Percentiles rank a stretch among this genome's conserved stretches.
Conservation (phyloP, 257 asterid species). For the Solanum pinnatisectum region DNA sequence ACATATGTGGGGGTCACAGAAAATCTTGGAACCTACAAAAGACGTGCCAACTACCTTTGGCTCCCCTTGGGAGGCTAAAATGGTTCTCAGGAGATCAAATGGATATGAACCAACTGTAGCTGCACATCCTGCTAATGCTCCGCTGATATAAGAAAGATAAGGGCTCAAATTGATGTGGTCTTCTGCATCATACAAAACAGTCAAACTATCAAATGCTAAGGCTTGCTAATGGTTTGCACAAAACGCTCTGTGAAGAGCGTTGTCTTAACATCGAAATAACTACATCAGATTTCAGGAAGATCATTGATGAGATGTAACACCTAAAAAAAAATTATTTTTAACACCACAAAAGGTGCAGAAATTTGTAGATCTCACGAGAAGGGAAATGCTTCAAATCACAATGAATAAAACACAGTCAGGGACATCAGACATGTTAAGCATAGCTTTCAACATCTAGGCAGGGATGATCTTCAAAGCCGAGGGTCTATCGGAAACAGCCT, state of each 20-base stretch:
- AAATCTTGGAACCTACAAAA: not conserved
- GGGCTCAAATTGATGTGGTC: constrained; percentile 74
- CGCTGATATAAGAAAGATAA: constrained; percentile 75
- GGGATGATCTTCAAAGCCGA: not conserved
- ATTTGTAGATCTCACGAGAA: not conserved
- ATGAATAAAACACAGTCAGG: not conserved
- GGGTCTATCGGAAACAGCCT: not conserved
- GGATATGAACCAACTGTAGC: constrained; percentile 97
- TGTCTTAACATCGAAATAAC: not conserved
- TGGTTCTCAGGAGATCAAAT: constrained; percentile 84
- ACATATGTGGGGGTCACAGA: not conserved
- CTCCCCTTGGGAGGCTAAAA: constrained; percentile 97
- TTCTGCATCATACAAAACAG: constrained; percentile 39
- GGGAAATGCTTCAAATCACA: not conserved
- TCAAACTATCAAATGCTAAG: not conserved
- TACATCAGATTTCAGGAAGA: not conserved
- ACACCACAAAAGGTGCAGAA: not conserved
- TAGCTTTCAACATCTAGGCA: not conserved
- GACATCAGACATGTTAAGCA: not conserved
- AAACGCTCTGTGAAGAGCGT: not conserved
- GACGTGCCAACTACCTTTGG: constrained; percentile 54
- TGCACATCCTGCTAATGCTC: constrained; percentile 91
- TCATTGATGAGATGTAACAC: not conserved
- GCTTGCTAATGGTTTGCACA: not conserved
- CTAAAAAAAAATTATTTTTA: not conserved